Percentiles rank a stretch among this genome's conserved stretches.
phyloP scores from a whole-genome alignment of 2,329 filamentous ascomycete species.

The Colletotrichum ledebouriae region DNA sequence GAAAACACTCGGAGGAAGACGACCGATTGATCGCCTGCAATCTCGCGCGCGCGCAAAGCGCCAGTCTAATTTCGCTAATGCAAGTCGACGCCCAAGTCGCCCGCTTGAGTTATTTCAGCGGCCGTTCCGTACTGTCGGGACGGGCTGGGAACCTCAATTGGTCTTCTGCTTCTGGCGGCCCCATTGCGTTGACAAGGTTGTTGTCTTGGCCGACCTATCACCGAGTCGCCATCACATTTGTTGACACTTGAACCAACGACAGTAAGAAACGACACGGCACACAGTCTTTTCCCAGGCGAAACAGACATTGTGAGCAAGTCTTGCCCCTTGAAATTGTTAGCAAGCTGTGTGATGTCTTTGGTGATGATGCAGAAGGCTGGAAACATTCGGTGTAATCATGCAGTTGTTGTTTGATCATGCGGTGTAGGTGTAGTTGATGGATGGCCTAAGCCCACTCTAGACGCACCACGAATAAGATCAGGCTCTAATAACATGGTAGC shows the following conservation, averaged over 20 bases:
- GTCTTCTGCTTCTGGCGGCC: background rate
- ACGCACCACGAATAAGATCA: too few relatives aligned
- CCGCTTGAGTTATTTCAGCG: background rate
- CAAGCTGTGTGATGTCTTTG: too few relatives aligned
- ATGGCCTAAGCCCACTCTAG: too few relatives aligned
- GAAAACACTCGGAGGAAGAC: too few relatives aligned
- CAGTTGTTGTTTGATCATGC: too few relatives aligned
- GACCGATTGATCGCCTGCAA: background rate
- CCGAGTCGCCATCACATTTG: background rate
- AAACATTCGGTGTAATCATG: too few relatives aligned
- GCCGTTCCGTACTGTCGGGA: slow-evolving; percentile 12
- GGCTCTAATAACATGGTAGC: too few relatives aligned
- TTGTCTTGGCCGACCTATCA: background rate
- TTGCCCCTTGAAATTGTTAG: too few relatives aligned
- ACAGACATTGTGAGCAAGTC: background rate
- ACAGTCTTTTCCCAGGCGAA: background rate
- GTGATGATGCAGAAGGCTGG: too few relatives aligned
- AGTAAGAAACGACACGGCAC: background rate
- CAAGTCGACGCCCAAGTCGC: background rate
- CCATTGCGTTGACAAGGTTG: slow-evolving; percentile 1
- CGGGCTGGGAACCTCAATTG: background rate
- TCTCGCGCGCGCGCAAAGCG: background rate
- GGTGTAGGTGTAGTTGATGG: too few relatives aligned
- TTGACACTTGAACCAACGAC: background rate
- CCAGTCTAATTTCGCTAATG: background rate